Evolutionary conservation across 768 basidiomycete genomes (phyloP).

Genomic region (Auriscalpium vulgare): DNA sequence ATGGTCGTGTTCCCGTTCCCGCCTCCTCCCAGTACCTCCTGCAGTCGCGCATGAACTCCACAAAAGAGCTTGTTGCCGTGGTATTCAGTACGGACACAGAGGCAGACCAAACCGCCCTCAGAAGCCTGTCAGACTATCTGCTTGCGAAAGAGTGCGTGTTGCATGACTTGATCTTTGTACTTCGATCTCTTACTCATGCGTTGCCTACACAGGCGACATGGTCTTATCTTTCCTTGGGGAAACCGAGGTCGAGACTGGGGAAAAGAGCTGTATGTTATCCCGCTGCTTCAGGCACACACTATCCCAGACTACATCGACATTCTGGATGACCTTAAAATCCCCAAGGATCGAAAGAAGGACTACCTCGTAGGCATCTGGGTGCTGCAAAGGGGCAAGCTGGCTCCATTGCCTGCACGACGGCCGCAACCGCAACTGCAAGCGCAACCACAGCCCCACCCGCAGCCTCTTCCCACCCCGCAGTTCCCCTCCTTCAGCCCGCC

Average conservation of each 20-base stretch:
- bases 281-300: conserved; percentile 53
- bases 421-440: not conserved
- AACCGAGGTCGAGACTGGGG: conserved; percentile 66
- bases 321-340: conserved; percentile 65
- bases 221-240: conserved; percentile 83
- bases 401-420: conserved; percentile 15
- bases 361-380: conserved; percentile 80
- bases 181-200: conserved; percentile 5
- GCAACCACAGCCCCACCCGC: not conserved
- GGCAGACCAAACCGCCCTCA: conserved; percentile 42
- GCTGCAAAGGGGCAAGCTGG: conserved; percentile 73
- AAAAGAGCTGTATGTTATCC: conserved; percentile 82
- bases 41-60: conserved; percentile 65
- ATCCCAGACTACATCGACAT: conserved; percentile 84
- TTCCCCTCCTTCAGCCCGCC: not conserved
- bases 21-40: conserved; percentile 73
- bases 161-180: not conserved
- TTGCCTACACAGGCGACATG: conserved; percentile 57
- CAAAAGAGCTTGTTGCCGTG: conserved; percentile 75
- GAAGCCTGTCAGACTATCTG: conserved; percentile 57
- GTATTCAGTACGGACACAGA: conserved; percentile 53
- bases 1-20: conserved; percentile 75
- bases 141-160: conserved; percentile 62
- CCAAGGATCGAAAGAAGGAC: conserved; percentile 52
- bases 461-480: conserved; percentile 3